Conservation (phyloP, 2,329 filamentous ascomycete species). For the Aschersonia sp. region DNA sequence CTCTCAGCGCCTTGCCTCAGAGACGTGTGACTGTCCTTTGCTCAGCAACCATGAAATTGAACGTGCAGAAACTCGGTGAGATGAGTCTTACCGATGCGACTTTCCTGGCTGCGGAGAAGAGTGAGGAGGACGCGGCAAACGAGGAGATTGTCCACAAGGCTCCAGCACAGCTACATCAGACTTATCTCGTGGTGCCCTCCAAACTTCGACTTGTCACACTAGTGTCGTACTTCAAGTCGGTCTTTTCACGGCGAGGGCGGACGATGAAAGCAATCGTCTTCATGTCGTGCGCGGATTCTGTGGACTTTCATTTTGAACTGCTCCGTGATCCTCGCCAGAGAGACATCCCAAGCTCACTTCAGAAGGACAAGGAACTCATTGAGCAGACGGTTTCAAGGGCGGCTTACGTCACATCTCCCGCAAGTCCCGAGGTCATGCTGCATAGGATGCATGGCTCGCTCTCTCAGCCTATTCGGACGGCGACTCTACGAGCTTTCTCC, state of each 20-base stretch:
- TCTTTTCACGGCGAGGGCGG: conserved; percentile 76
- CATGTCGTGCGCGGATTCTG: conserved; percentile 90
- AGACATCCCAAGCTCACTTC: conserved; percentile 10
- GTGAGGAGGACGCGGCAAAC: conserved; percentile 27
- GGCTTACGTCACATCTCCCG: conserved; percentile 57
- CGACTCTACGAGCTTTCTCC: conserved; percentile 70
- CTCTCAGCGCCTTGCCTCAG: conserved; percentile 51
- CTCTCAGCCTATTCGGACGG: conserved; percentile 72
- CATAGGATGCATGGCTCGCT: conserved; percentile 88
- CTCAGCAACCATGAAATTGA: conserved; percentile 96
- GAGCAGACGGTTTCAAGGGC: conserved; percentile 53
- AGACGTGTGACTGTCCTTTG: conserved; percentile 79
- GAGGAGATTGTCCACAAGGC: conserved; percentile 53
- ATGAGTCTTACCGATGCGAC: conserved; percentile 89
- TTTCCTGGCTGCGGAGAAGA: conserved; percentile 59
- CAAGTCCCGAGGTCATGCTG: conserved; percentile 59
- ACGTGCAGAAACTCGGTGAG: conserved; percentile 83
- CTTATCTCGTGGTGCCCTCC: conserved; percentile 72
- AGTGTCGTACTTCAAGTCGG: conserved; percentile 67
- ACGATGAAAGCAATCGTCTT: conserved; percentile 97
- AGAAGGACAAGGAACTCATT: conserved; percentile 20
- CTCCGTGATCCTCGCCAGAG: conserved; percentile 34
- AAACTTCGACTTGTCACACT: conserved; percentile 86
- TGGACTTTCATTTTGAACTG: conserved; percentile 89
- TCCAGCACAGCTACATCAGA: conserved; percentile 86